Evolutionary conservation across 139 green algal species (phyloP).

Genomic region (Chlamydomonas incerta): DNA sequence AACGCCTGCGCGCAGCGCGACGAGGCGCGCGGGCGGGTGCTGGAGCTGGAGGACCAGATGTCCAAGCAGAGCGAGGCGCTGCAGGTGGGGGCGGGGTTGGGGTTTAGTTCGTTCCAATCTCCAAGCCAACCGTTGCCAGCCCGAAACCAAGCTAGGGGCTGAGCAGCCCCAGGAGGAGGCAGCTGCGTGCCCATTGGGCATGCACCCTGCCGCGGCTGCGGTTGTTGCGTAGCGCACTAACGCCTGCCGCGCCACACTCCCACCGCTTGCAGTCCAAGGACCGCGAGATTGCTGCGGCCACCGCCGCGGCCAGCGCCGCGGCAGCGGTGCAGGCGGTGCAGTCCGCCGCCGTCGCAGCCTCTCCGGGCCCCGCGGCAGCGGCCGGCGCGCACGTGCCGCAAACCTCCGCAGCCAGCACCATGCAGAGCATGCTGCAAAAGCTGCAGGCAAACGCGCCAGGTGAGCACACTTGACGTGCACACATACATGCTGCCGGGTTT

Average conservation of each 20-base stretch:
- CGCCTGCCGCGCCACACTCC: no score
- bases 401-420: not conserved
- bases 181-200: no score
- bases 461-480: no score
- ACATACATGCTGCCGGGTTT: no score
- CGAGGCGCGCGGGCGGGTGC: constrained; percentile 83
- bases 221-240: no score
- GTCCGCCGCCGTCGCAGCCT: not conserved
- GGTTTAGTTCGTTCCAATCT: not conserved
- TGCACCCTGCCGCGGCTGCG: no score
- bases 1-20: constrained; percentile 90
- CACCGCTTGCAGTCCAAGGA: constrained; percentile 32
- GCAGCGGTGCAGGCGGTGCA: constrained; percentile 31
- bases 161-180: no score
- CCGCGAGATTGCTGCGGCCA: constrained; percentile 5
- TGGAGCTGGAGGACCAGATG: constrained; percentile 64
- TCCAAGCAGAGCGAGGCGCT: constrained; percentile 51
- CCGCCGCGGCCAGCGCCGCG: constrained; percentile 19
- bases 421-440: constrained; percentile 41
- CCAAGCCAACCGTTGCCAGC: no score
- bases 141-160: no score
- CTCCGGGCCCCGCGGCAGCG: not conserved
- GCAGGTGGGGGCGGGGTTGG: not conserved
- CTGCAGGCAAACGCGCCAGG: constrained; percentile 36
- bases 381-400: not conserved